A percentile compares a stretch with the other conserved stretches of the same genome.
Evolutionary conservation across 192 early-diverging fungal genomes (phyloP).

Genomic region (Entomortierella beljakovae): DNA sequence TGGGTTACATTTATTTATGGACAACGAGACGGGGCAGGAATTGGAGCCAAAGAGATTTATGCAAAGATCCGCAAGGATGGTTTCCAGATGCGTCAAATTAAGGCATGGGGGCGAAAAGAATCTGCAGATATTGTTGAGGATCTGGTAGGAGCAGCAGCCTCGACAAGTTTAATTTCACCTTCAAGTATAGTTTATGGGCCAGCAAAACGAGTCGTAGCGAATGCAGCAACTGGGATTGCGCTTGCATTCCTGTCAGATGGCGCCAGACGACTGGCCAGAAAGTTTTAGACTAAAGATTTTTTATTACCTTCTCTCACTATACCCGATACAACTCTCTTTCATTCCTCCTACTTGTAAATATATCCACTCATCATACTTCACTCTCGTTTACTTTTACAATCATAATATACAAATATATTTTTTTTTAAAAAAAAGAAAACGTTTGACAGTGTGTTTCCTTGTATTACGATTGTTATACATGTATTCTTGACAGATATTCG

Average conservation of each 20-base stretch:
- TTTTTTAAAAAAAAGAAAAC: too few relatives aligned
- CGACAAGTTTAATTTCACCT: slow-evolving; percentile 16
- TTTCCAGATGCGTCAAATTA: slow-evolving; percentile 18
- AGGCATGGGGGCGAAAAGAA: slow-evolving; percentile 11
- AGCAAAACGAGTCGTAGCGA: slow-evolving; percentile 25
- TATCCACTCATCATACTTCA: background rate
- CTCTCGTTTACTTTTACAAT: too few relatives aligned
- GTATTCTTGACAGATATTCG: too few relatives aligned
- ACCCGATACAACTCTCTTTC: background rate
- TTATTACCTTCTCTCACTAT: background rate
- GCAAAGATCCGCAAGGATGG: slow-evolving; percentile 44
- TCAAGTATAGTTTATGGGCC: slow-evolving; percentile 37
- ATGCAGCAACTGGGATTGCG: slow-evolving; percentile 35
- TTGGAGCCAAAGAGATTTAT: slow-evolving; percentile 37
- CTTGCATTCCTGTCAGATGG: slow-evolving; percentile 36
- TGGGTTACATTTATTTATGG: slow-evolving; percentile 40
- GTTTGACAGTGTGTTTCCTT: too few relatives aligned
- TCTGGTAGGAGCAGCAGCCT: slow-evolving; percentile 12
- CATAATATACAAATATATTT: too few relatives aligned
- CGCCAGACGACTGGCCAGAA: slow-evolving; percentile 24
- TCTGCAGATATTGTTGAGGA: slow-evolving; percentile 21
- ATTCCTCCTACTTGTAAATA: background rate
- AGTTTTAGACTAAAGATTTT: slow-evolving; percentile 8
- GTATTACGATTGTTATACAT: background rate
- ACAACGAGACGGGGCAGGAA: slow-evolving; percentile 17